These are phyloP conservation scores for Cupressus sempervirens DNA, from an alignment of 75 land plant genomes.

Conservation along the genomic window DNA sequence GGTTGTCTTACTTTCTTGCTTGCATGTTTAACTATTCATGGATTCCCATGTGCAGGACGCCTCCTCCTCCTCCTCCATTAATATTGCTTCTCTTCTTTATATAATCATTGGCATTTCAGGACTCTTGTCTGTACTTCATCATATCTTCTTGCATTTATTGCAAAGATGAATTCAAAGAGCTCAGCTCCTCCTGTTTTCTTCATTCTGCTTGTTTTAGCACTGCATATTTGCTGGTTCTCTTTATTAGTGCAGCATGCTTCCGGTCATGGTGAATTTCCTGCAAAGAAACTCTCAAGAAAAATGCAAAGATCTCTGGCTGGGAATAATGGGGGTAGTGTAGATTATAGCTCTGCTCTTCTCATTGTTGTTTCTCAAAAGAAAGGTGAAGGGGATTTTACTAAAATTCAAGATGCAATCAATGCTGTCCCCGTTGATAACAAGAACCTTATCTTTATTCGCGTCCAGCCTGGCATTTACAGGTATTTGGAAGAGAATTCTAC, in stretches of 20 bases:
- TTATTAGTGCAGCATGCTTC: background rate
- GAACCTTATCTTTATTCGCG: conserved; percentile 14
- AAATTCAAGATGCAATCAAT: conserved; percentile 22
- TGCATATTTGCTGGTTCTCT: background rate
- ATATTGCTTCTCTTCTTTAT: background rate
- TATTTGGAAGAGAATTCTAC: background rate
- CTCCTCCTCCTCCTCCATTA: background rate
- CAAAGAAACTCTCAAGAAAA: background rate
- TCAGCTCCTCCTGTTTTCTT: background rate
- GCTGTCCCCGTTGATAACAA: conserved; percentile 13
- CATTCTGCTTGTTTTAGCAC: background rate
- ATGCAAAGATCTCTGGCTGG: background rate
- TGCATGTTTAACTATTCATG: background rate
- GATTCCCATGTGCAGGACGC: background rate
- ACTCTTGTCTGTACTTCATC: background rate
- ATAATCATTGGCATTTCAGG: background rate
- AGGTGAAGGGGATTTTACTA: conserved; percentile 17
- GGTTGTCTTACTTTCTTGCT: background rate
- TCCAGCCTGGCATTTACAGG: conserved; percentile 18
- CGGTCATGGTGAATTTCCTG: background rate
- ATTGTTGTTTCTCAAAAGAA: background rate
- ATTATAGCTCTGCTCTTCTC: background rate
- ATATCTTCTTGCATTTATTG: background rate
- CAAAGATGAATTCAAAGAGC: background rate
- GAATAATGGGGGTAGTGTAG: background rate